Conservation (phyloP, 257 asterid species). For the Linaria vulgaris region DNA sequence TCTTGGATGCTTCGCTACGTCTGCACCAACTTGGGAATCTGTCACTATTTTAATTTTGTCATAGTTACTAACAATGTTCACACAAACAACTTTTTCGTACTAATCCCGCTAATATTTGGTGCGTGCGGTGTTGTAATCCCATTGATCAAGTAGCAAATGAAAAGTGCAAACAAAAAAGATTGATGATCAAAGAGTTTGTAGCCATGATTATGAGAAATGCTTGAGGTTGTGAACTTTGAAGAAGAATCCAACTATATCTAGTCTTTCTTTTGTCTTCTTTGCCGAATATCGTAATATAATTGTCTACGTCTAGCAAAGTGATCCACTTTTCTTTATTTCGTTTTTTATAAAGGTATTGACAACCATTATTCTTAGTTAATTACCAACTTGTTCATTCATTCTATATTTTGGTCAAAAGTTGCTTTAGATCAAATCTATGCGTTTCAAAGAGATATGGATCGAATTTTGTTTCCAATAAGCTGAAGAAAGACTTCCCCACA, state of each 20-base stretch:
- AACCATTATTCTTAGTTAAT: neutral
- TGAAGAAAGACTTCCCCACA: no score
- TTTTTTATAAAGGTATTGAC: neutral
- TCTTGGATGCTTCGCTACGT: slow-evolving; percentile 26
- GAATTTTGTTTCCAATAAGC: no score
- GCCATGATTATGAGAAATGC: slow-evolving; percentile 32
- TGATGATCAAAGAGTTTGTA: slow-evolving; percentile 17
- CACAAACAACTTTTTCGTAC: slow-evolving; percentile 3
- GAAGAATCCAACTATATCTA: slow-evolving; percentile 26
- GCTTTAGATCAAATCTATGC: neutral
- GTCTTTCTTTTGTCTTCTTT: slow-evolving; percentile 13
- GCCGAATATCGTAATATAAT: slow-evolving; percentile 22
- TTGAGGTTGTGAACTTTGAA: slow-evolving; percentile 21
- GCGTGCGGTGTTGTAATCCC: slow-evolving; percentile 50
- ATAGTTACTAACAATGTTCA: slow-evolving; percentile 12
- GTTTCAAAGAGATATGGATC: no score
- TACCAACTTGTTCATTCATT: slow-evolving; percentile 28
- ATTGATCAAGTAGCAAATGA: neutral
- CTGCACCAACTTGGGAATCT: slow-evolving; percentile 29
- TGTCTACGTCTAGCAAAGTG: slow-evolving; percentile 26
- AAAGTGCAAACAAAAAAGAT: neutral
- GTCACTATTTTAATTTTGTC: neutral
- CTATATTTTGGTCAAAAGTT: slow-evolving; percentile 22
- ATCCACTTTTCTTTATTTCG: slow-evolving; percentile 25
- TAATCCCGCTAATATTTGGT: slow-evolving; percentile 33